Conservation (phyloP, 2,329 filamentous ascomycete species). For the Ramularia endophylla region DNA sequence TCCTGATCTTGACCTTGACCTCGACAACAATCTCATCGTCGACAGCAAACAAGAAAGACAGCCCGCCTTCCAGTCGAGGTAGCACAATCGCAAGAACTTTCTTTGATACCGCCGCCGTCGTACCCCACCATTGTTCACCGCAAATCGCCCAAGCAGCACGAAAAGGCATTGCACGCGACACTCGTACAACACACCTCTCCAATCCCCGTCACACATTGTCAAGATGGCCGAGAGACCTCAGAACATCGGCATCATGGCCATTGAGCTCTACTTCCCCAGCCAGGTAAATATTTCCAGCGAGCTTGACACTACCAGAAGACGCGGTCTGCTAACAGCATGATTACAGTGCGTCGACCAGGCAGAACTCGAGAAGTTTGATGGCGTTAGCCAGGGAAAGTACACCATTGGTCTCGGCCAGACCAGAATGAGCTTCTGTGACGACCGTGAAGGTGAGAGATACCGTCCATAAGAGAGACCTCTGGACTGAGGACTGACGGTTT, state of each 20-base stretch:
- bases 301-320: too few species aligned
- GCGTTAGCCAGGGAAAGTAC: constrained; percentile 47
- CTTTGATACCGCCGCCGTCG: not conserved
- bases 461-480: not conserved
- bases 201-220: not conserved
- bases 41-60: not conserved
- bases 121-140: not conserved
- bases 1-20: too few species aligned
- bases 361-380: constrained; percentile 51
- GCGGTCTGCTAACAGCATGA: not conserved
- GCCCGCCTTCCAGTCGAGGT: not conserved
- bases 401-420: constrained; percentile 51
- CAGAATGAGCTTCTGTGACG: constrained; percentile 52
- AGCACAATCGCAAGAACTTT: constrained; percentile 2
- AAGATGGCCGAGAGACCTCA: constrained; percentile 42
- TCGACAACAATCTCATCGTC: not conserved
- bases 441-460: constrained; percentile 42
- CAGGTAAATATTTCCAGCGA: constrained; percentile 35
- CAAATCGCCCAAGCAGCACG: not conserved
- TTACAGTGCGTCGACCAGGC: constrained; percentile 48
- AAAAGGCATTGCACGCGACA: too few species aligned
- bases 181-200: too few species aligned
- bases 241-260: constrained; percentile 50
- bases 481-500: constrained; percentile 1
- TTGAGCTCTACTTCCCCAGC: constrained; percentile 50